Evolutionary conservation across 306 rosid species (phyloP), one percentile per base, ranked within the genome.

Genomic region (Myrica gale): DNA sequence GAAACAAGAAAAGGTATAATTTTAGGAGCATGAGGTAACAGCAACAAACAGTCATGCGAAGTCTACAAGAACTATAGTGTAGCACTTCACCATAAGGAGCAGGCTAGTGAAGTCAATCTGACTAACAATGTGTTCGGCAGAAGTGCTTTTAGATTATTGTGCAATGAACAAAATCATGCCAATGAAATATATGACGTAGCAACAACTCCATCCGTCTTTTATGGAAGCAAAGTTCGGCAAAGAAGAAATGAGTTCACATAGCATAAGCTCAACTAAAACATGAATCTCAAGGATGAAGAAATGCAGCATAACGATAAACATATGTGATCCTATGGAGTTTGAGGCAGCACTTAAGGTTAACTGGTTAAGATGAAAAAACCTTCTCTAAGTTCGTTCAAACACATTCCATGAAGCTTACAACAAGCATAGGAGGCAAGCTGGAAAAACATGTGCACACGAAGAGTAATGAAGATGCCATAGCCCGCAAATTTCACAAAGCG

Each of bases 321-420:
- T 8, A 21, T 21, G 70, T n/a, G 7, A 7, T 65, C 17, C 9
- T 62, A 45, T 5, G 48, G 54, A 58, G 16, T 20, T 16, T 74
- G 21, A 42, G 44, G 66, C 41, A 58, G 54, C 55, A 58, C 32
- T 50, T 45, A 48, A 57, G 83, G 19, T 15, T n/a, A n/a, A n/a
- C n/a, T n/a, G n/a, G n/a, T n/a, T 45, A 37, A 62, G 16, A 13
- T 39, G 46, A 62, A 37, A 4, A 62, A 62, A 39, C 45, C 10
- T 62, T 1, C 43, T 62, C 46, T 62, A 15, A 32, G 46, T 39
- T 15, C 19, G 45, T 62, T 62, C 16, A 62, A 37, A 16, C 26
- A 6, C 3, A 37, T 20, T 57, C 6, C 9, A 57, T 57, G 63
- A 8, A 57, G 37, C 9, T 5, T 16, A 2, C 10, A 4, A 1